Evolutionary conservation across 768 basidiomycete species (phyloP).

Genomic region (Hirschioporus abietinus): DNA sequence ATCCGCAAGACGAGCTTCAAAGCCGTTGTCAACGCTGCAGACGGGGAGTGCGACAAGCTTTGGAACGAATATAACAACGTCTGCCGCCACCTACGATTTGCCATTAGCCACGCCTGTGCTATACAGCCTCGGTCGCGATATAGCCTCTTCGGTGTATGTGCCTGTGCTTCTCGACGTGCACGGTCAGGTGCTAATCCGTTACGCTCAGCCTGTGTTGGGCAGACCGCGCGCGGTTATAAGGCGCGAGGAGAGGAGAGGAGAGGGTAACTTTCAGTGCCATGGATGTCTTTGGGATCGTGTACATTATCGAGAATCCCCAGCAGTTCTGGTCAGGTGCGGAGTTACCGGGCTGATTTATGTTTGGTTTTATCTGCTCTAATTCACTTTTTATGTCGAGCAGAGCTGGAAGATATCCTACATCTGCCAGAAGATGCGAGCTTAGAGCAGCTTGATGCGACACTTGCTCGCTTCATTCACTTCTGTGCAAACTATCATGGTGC

Average conservation of each 20-base stretch:
- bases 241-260: background rate
- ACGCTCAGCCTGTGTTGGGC: background rate
- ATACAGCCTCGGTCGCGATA: background rate
- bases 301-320: conserved; percentile 75
- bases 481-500: conserved; percentile 85
- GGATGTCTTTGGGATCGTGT: conserved; percentile 74
- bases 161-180: background rate
- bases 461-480: conserved; percentile 71
- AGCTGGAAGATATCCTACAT: conserved; percentile 79
- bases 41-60: background rate
- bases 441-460: conserved; percentile 68
- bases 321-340: conserved; percentile 86
- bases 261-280: conserved; percentile 1
- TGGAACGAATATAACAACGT: background rate
- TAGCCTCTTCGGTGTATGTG: conserved; percentile 1
- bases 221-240: background rate
- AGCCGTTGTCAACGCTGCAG: background rate
- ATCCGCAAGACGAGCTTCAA: background rate
- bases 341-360: conserved; percentile 1
- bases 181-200: background rate
- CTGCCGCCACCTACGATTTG: background rate
- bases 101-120: background rate
- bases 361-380: conserved; percentile 8
- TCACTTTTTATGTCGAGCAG: conserved; percentile 34
- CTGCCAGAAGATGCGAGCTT: conserved; percentile 64